Evolutionary conservation across 306 rosid species (phyloP).

Genomic region (Quercus suber): DNA sequence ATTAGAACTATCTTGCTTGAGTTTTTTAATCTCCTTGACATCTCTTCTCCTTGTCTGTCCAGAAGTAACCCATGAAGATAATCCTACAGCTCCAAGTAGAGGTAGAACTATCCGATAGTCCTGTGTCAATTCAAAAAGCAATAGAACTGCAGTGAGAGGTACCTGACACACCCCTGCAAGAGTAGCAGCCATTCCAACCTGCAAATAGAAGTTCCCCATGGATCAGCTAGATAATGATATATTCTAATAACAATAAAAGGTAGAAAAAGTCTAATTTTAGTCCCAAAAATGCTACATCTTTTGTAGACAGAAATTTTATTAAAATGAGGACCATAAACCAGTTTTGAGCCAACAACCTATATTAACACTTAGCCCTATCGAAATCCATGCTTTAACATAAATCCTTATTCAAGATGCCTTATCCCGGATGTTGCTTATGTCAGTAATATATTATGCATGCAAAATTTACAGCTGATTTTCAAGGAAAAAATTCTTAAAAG

Average conservation of each 20-base stretch:
- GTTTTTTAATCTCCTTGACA: slow-evolving; percentile 26
- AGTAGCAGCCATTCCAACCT: slow-evolving; percentile 99
- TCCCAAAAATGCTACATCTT: not conserved
- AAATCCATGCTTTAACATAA: not conserved
- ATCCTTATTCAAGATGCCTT: not conserved
- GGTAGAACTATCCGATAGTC: slow-evolving; percentile 94
- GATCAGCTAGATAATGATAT: slow-evolving; percentile 14
- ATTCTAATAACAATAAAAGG: not conserved
- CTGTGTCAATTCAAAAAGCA: slow-evolving; percentile 91
- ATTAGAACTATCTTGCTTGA: slow-evolving; percentile 22
- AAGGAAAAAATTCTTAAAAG: not conserved
- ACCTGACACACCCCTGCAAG: slow-evolving; percentile 98
- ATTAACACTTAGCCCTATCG: not conserved
- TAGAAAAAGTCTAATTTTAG: not conserved
- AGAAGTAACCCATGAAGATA: slow-evolving; percentile 90
- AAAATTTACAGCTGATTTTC: not conserved
- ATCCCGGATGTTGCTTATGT: not conserved
- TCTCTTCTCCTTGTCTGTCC: slow-evolving; percentile 57
- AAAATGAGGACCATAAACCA: not conserved
- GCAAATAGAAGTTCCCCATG: slow-evolving; percentile 35
- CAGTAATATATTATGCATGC: not conserved
- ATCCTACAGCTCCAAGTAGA: slow-evolving; percentile 93
- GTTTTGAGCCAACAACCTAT: not conserved
- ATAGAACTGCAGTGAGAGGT: slow-evolving; percentile 89
- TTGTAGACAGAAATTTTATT: not conserved